phyloP scores from a whole-genome alignment of 352 stramenopile genomes.

The Thalassiosira hispida region DNA sequence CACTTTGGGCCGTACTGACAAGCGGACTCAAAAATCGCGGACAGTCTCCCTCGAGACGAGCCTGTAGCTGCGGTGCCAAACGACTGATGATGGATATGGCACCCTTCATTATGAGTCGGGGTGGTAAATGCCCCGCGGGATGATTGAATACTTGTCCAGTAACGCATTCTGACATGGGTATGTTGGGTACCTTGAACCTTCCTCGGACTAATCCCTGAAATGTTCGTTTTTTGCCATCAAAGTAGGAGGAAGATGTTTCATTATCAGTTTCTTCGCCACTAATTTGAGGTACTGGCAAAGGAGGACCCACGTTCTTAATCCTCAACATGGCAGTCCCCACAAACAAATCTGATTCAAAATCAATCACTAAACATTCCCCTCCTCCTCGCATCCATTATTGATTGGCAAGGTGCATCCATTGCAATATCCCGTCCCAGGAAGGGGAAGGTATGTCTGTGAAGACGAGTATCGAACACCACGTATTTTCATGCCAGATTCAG shows the following conservation, averaged over 20 bases:
- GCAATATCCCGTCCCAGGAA: slow-evolving; percentile 33
- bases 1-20: slow-evolving; percentile 60
- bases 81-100: slow-evolving; percentile 58
- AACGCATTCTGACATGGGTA: slow-evolving; percentile 63
- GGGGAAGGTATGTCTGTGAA: slow-evolving; percentile 33
- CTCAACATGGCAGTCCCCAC: slow-evolving; percentile 57
- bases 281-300: neutral
- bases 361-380: slow-evolving; percentile 60
- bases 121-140: slow-evolving; percentile 54
- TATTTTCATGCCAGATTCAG: slow-evolving; percentile 52
- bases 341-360: slow-evolving; percentile 67
- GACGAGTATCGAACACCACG: slow-evolving; percentile 57
- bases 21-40: slow-evolving; percentile 66
- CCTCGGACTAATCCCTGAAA: slow-evolving; percentile 66
- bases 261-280: neutral
- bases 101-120: slow-evolving; percentile 47
- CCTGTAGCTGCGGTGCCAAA: slow-evolving; percentile 60
- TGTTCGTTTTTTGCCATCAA: slow-evolving; percentile 65
- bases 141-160: slow-evolving; percentile 68
- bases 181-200: slow-evolving; percentile 42
- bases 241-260: slow-evolving; percentile 58
- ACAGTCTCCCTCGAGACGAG: slow-evolving; percentile 35
- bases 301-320: slow-evolving; percentile 41
- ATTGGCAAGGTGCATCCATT: slow-evolving; percentile 57
- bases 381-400: slow-evolving; percentile 58